Base-by-base conservation (phyloP, 2,329 filamentous ascomycete genomes). In the Cladosporium sp. region DNA sequence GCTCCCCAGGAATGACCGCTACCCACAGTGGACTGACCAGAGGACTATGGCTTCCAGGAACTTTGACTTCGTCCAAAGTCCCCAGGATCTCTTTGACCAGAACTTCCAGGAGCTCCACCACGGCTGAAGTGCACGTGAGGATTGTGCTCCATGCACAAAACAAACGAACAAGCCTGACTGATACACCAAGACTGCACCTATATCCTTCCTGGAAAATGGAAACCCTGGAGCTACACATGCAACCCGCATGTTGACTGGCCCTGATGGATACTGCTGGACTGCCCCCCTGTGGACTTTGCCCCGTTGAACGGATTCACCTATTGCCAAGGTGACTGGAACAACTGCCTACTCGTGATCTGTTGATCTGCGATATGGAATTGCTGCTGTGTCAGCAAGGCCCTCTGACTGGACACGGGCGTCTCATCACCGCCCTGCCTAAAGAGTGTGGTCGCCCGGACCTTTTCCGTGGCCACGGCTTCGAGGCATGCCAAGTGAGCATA, bases 11-110 rank as follows among this genome's bases (percentile, higher is more conserved):
- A 72, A 63, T 54, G 68, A 47, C 55, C 44, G 68, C 28, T 72
- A 72, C 60, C 66, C 73, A 8, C 72, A 74, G 60, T 74, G 73
- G 73, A 65, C 69, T 14, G 68, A 69, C 64, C 71, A 74, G 59
- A 64, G 67, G 7, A 68, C 74, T n/a, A 57, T 73, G 6, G 52
- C 71, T 21, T 66, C 70, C 28, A 68, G 70, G 64, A 70, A 74
- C 64, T 71, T 73, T 69, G 69, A 68, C 61, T 71, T 73, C 68
- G 69, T 68, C 4, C 70, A 69, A 21, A 68, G 68, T 51, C 73
- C 72, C 14, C 67, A 71, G 61, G 72, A 74, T 59, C 63, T 67
- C 32, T 64, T 74, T 57, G 71, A 69, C 67, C 70, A 69, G 59
- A 71, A 72, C 58, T 67, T 74, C 28, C 68, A 71, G 58, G 71